Base-by-base conservation (phyloP, 2,329 filamentous ascomycete species). In the Beauveria medogensis region DNA sequence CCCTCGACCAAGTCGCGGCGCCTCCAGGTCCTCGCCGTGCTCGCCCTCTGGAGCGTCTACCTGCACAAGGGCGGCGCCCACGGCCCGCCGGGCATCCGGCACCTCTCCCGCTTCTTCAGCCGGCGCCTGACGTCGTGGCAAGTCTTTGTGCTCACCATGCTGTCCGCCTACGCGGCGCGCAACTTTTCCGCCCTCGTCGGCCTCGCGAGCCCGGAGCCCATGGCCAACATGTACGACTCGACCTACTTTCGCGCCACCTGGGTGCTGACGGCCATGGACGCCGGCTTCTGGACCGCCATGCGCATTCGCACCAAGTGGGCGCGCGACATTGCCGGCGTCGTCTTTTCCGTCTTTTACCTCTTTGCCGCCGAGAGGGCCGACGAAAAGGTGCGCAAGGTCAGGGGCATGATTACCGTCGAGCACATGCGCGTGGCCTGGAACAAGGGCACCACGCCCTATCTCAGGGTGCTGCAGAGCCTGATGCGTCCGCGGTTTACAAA, bases 201-300 rank as follows among this genome's bases (percentile, higher is more conserved):
- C 3, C 84, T 99, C 56, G 92, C 96, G 67, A 92, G 89, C 66
- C 93, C 94, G 4, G 94, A 99, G 69, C 94, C 94, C 22, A 82
- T 99, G 70, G 89, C 92, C 34, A 96, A 96, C 70, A 88, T 97
- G 72, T 99, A 99, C 77, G 91, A 90, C 59, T 82, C 91, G 56
- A 87, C 90, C 30, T 99, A 95, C 77, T 99, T 96, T 73, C 88
- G 94, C 54, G 94, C 94, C 60, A 99, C 94, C 71, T 99, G 94
- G 94, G 85, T 97, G 18, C 87, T 94, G 58, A 99, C 94, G 0
- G 94, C 92, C 0, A 77, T 99, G 63, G 94, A 99, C 69, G 94
- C 94, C 6, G 94, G 94, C 1, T 99, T 97, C 74, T 99, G 94
- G 94, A 96, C 92, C 0, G 94, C 94, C 40, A 99, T 99, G 94